These are phyloP conservation scores for Suhomyces choctaworum DNA, from an alignment of 1,139 yeast species.

Conservation along the genomic window DNA sequence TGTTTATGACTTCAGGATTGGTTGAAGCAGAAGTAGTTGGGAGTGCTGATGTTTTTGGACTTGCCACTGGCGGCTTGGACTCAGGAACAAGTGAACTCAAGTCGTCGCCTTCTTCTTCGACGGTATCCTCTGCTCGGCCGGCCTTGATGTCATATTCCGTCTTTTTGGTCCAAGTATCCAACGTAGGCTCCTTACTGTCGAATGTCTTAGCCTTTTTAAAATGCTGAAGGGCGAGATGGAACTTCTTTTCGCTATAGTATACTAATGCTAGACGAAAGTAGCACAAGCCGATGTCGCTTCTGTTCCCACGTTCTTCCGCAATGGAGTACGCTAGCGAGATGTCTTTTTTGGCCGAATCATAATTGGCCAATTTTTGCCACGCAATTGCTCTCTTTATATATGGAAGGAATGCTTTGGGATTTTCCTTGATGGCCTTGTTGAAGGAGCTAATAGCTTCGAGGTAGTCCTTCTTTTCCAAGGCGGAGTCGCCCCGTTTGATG, in stretches of 20 bases:
- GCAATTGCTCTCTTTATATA: conserved; percentile 57
- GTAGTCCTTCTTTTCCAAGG: conserved; percentile 32
- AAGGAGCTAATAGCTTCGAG: conserved; percentile 38
- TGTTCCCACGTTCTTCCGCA: conserved; percentile 53
- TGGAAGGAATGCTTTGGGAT: conserved; percentile 53
- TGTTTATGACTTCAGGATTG: conserved; percentile 34
- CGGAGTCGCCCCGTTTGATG: conserved; percentile 39
- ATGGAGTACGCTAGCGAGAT: conserved; percentile 55
- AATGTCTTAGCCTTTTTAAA: conserved; percentile 51
- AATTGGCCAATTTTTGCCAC: conserved; percentile 52
- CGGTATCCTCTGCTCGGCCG: conserved; percentile 13
- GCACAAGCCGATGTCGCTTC: conserved; percentile 56
- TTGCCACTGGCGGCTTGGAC: background rate
- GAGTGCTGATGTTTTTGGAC: background rate
- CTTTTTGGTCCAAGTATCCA: conserved; percentile 54
- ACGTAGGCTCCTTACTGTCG: conserved; percentile 48
- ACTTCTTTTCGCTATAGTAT: conserved; percentile 48
- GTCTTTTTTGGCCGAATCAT: conserved; percentile 51
- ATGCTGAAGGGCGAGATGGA: conserved; percentile 47
- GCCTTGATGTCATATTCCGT: conserved; percentile 36
- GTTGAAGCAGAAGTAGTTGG: conserved; percentile 19
- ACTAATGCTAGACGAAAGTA: conserved; percentile 61
- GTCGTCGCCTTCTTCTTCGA: conserved; percentile 4
- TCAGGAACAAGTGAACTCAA: background rate
- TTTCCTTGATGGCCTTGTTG: conserved; percentile 35